phyloP scores from a whole-genome alignment of 208 protist species.

The Blastocrithidia nonstop region DNA sequence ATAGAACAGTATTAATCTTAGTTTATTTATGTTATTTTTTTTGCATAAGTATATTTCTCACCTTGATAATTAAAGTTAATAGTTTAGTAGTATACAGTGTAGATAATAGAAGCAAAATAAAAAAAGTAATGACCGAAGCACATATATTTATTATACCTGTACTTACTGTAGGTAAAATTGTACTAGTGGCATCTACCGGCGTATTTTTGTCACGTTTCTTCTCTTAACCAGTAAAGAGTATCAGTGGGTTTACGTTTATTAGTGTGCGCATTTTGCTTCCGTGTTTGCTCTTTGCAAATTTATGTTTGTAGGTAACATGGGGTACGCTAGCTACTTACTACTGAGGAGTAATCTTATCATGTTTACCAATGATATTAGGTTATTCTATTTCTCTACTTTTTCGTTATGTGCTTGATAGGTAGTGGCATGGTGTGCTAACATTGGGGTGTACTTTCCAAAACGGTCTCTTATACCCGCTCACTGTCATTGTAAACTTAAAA shows the following conservation, averaged over 20 bases:
- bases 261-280: constrained; percentile 45
- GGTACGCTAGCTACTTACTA: constrained; percentile 25
- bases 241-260: constrained; percentile 42
- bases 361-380: constrained; percentile 22
- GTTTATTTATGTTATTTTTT: too few species aligned
- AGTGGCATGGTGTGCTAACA: constrained; percentile 30
- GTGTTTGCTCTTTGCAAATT: constrained; percentile 48
- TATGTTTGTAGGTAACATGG: constrained; percentile 46
- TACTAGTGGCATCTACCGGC: constrained; percentile 29
- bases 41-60: too few species aligned
- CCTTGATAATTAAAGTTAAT: too few species aligned
- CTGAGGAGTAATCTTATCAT: constrained; percentile 38
- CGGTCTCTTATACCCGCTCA: constrained; percentile 39
- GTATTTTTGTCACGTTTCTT: constrained; percentile 36
- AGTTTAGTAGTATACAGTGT: background rate
- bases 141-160: constrained; percentile 42
- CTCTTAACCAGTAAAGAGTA: constrained; percentile 8
- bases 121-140: too few species aligned
- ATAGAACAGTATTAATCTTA: too few species aligned
- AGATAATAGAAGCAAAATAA: too few species aligned
- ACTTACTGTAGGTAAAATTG: constrained; percentile 41
- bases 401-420: constrained; percentile 10
- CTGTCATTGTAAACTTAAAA: constrained; percentile 36
- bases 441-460: constrained; percentile 57
- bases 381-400: constrained; percentile 10